Base-by-base conservation (phyloP, 1,284 basidiomycete species). In the Cryptococcus jaspeensis region DNA sequence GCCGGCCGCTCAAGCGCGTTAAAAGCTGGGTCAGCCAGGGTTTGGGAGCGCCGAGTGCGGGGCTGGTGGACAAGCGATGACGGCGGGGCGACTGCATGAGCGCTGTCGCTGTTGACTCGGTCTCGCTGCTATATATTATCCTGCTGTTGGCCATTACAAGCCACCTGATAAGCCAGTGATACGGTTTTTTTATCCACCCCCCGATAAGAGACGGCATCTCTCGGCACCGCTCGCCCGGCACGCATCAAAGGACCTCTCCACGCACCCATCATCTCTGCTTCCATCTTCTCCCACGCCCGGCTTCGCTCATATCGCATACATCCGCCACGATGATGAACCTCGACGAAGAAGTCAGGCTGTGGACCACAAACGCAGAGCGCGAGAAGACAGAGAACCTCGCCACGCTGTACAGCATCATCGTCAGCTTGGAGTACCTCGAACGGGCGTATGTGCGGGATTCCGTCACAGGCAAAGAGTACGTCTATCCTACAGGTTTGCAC, bases 361-460 rank as follows among this genome's bases (percentile, higher is more conserved):
- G 92, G 79, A 86, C 84, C 6, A 91, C 86, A 44, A 95, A 95
- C 70, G 83, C 89, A 8, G 92, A 96, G 72, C 82, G 95, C 57
- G 95, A 98, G 74, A 87, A 85, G 66, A 89, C 89, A 71, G 93
- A 90, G 67, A 88, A 90, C 36, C 82, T 92, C 37, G 89, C 92
- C 1, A 98, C 92, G 8, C 81, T 99, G 5, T 99, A 90, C 70
- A 89, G 90, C 25, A 89, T 98, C 68, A 87, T 97, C 58, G 88
- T 95, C 51, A 84, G 89, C 1, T 81, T 99, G 25, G 93, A 98
- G 72, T 96, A 94, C 71, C 86, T 98, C 25, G 95, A 99, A 75
- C 83, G 92, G 38, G 95, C 94, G 3, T 99, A 97, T 75, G 88
- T 99, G 35, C 85, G 94, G 48, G 93, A 98, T 79, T 87, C 89